Evolutionary conservation across 2,329 filamentous ascomycete species (phyloP).

Genomic region (Fusarium haematococcum): DNA sequence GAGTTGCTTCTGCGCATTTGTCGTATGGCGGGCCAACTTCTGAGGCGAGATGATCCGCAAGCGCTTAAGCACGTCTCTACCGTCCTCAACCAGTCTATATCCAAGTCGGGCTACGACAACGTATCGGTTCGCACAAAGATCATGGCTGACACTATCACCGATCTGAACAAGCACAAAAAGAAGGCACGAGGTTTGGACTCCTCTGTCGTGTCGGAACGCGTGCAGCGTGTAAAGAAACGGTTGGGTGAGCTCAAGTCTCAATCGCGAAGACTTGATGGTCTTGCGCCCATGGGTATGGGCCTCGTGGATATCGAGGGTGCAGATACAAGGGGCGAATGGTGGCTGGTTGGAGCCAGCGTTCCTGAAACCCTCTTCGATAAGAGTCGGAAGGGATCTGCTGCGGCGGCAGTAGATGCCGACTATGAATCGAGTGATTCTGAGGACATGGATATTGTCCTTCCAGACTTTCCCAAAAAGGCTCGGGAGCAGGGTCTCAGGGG

Average conservation of each 20-base stretch:
- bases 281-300: slow-evolving; percentile 84
- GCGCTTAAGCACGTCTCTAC: slow-evolving; percentile 89
- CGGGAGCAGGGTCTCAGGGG: slow-evolving; percentile 88
- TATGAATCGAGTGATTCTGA: slow-evolving; percentile 54
- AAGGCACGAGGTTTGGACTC: slow-evolving; percentile 80
- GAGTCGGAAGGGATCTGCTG: slow-evolving; percentile 37
- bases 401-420: slow-evolving; percentile 48
- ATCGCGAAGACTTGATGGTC: slow-evolving; percentile 72
- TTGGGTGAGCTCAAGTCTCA: slow-evolving; percentile 79
- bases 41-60: slow-evolving; percentile 89
- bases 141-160: slow-evolving; percentile 96
- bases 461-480: slow-evolving; percentile 80
- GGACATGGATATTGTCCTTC: slow-evolving; percentile 62
- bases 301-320: slow-evolving; percentile 85
- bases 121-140: slow-evolving; percentile 92
- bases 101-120: slow-evolving; percentile 73
- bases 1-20: slow-evolving; percentile 89
- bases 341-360: slow-evolving; percentile 98
- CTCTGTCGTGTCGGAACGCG: slow-evolving; percentile 81
- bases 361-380: slow-evolving; percentile 52
- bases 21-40: slow-evolving; percentile 81
- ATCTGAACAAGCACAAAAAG: slow-evolving; percentile 92
- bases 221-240: slow-evolving; percentile 88
- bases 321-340: slow-evolving; percentile 95
- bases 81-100: slow-evolving; percentile 78